A percentile compares a stretch with the other conserved stretches of the same genome.
Evolutionary conservation across 169 alveolate genomes (phyloP).

Genomic region (Amoebophrya sp.): DNA sequence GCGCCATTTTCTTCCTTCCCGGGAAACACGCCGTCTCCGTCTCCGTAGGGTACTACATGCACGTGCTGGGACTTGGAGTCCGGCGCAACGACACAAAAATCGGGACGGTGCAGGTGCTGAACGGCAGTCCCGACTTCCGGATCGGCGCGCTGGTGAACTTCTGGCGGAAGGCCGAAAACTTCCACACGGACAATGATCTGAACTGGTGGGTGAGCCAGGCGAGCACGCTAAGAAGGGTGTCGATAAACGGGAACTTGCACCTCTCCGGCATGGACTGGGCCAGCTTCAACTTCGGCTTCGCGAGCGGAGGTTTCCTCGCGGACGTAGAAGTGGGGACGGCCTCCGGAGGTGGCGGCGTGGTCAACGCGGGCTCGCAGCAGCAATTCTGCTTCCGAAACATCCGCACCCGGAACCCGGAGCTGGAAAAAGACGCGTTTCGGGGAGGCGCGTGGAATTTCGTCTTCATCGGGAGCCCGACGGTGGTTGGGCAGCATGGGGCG

Average conservation of each 20-base stretch:
- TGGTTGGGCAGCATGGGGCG: too few species aligned
- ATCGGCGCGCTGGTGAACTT: not conserved
- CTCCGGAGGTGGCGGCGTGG: too few species aligned
- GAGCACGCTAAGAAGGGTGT: not conserved
- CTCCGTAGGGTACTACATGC: not conserved
- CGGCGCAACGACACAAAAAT: not conserved
- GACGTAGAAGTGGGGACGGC: not conserved
- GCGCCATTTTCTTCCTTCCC: not conserved
- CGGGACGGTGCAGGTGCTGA: not conserved
- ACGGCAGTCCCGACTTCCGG: not conserved
- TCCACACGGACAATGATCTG: not conserved
- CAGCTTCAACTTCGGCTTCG: not conserved
- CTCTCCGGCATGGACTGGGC: not conserved
- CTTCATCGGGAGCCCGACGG: too few species aligned
- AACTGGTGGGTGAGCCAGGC: not conserved
- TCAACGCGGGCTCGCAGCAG: not conserved
- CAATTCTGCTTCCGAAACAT: not conserved
- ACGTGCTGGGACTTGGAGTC: not conserved
- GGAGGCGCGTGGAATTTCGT: not conserved
- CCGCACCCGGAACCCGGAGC: not conserved
- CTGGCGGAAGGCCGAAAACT: not conserved
- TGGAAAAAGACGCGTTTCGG: too few species aligned
- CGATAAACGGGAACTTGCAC: not conserved
- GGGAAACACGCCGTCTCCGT: not conserved
- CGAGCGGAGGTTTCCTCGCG: not conserved